phyloP scores from a whole-genome alignment of 2,329 filamentous ascomycete genomes.

The Paecilomyces variotii region DNA sequence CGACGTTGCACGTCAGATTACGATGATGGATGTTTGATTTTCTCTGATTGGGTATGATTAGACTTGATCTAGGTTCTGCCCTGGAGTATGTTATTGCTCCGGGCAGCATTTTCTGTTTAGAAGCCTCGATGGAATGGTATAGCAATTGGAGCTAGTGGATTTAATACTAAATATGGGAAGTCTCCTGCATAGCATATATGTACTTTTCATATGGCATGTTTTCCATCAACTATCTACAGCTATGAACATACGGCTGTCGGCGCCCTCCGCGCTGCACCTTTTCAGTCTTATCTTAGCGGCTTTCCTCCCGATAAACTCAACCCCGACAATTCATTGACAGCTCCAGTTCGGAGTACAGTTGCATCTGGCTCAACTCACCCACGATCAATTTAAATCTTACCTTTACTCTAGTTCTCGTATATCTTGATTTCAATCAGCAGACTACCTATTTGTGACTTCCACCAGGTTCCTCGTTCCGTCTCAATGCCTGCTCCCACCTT shows the following conservation, averaged over 20 bases:
- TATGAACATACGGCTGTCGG: not conserved
- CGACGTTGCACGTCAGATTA: not conserved
- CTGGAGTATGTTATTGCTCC: too few relatives aligned
- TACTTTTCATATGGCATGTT: too few relatives aligned
- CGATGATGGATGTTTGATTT: not conserved
- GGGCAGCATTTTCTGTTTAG: too few relatives aligned
- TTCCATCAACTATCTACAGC: not conserved
- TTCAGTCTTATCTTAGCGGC: not conserved
- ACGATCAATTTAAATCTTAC: not conserved
- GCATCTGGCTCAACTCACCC: not conserved
- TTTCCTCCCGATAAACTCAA: not conserved
- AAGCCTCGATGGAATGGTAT: too few relatives aligned
- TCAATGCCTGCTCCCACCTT: conserved; percentile 26
- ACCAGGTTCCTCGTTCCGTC: not conserved
- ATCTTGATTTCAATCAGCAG: not conserved
- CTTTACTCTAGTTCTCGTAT: not conserved
- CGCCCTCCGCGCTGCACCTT: not conserved
- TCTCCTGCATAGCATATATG: too few relatives aligned
- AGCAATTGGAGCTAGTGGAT: too few relatives aligned
- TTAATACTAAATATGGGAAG: too few relatives aligned
- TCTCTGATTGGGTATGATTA: not conserved
- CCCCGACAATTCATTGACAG: not conserved
- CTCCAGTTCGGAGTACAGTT: not conserved
- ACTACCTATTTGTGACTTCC: not conserved
- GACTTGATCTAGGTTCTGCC: not conserved